Evolutionary conservation across 2,329 filamentous ascomycete species (phyloP).

Genomic region (Colletotrichum gloeosporioides): DNA sequence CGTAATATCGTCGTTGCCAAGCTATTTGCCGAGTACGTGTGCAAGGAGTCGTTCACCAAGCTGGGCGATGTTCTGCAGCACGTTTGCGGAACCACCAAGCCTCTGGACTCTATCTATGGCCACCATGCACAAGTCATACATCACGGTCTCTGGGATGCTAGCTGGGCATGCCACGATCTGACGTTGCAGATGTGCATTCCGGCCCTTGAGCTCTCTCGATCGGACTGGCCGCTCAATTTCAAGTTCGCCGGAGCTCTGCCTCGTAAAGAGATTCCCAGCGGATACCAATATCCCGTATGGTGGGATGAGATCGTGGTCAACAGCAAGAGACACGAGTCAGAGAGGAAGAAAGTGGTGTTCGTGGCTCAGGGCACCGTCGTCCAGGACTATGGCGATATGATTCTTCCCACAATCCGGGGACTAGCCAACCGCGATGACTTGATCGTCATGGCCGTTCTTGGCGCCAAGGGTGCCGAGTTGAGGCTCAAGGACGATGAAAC

Average conservation of each 20-base stretch:
- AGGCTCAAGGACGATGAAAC: neutral
- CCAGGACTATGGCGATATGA: conserved; percentile 42
- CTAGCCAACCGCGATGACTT: conserved; percentile 43
- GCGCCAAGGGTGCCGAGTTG: conserved; percentile 25
- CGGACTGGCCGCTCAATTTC: conserved; percentile 40
- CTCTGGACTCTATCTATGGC: neutral
- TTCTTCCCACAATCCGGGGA: conserved; percentile 48
- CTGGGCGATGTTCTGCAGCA: neutral
- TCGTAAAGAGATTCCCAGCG: conserved; percentile 30
- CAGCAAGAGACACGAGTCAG: neutral
- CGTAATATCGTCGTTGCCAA: neutral
- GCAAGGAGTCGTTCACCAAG: neutral
- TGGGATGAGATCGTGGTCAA: conserved; percentile 44
- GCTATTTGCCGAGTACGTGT: neutral
- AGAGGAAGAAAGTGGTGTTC: conserved; percentile 44
- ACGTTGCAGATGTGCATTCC: conserved; percentile 41
- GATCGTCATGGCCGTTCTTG: conserved; percentile 34
- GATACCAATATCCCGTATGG: conserved; percentile 43
- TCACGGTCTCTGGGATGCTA: neutral
- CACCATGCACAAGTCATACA: neutral
- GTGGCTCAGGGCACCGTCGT: conserved; percentile 54
- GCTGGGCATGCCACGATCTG: neutral
- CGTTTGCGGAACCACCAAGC: neutral
- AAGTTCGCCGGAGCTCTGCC: conserved; percentile 48
- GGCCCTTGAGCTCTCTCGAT: conserved; percentile 42